Percentiles rank a stretch among this genome's conserved stretches.
Evolutionary conservation across 192 early-diverging fungal genomes (phyloP).

Genomic region (Coemansia sp.): DNA sequence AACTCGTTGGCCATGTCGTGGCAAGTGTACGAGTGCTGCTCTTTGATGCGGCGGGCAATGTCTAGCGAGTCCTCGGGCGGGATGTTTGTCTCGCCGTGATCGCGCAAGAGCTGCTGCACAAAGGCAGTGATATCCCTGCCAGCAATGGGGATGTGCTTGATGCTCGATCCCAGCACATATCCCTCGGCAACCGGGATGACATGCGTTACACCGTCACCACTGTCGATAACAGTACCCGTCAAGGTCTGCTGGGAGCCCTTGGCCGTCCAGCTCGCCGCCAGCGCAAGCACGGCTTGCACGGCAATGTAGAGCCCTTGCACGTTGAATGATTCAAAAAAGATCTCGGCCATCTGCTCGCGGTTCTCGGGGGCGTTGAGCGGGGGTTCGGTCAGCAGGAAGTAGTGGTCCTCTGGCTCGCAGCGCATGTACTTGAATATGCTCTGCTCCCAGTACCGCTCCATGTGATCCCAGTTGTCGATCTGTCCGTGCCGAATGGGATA

Average conservation of each 20-base stretch:
- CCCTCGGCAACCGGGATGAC: constrained; percentile 99
- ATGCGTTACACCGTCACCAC: constrained; percentile 98
- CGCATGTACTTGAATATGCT: constrained; percentile 98
- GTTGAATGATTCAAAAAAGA: constrained; percentile 99
- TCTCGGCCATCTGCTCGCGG: constrained; percentile 98
- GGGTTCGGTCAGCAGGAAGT: constrained; percentile 96
- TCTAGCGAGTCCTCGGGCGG: constrained; percentile 97
- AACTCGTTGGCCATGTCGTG: constrained; percentile 98
- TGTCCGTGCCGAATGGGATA: constrained; percentile 98
- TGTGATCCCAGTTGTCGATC: constrained; percentile 99
- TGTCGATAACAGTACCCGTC: constrained; percentile 98
- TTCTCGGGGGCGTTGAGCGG: constrained; percentile 98
- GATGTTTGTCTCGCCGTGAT: constrained; percentile 92
- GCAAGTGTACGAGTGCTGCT: constrained; percentile 96
- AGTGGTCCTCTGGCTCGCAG: constrained; percentile 99
- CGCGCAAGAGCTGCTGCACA: constrained; percentile 97
- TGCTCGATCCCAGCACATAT: constrained; percentile 96
- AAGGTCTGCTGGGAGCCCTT: constrained; percentile 84
- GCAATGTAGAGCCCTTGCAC: constrained; percentile 98
- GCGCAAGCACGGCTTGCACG: constrained; percentile 98
- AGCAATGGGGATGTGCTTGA: constrained; percentile 99
- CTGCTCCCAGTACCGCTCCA: constrained; percentile 99
- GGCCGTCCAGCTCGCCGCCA: constrained; percentile 94
- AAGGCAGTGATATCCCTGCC: constrained; percentile 97
- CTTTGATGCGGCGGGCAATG: constrained; percentile 95